phyloP scores from a whole-genome alignment of 2,329 filamentous ascomycete genomes.

The Ophiostoma himal-ulmi region DNA sequence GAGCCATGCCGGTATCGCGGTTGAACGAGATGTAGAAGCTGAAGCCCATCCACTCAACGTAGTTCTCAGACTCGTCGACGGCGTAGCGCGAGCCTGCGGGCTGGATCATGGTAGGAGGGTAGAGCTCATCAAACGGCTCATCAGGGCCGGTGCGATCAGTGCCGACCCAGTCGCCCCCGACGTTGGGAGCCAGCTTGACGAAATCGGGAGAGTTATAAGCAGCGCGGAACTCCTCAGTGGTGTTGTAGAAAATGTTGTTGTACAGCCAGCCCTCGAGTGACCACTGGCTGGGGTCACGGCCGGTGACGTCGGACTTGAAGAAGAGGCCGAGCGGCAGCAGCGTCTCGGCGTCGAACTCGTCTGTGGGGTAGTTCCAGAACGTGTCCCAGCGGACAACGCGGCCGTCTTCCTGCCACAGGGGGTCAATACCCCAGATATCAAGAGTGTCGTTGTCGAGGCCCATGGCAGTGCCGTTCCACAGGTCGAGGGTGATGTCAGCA shows the following conservation, averaged over 20 bases:
- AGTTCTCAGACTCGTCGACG: conserved; percentile 40
- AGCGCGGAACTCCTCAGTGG: conserved; percentile 42
- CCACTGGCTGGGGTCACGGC: conserved; percentile 48
- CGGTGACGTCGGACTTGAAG: conserved; percentile 44
- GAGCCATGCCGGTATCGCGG: conserved; percentile 42
- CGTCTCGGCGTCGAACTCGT: conserved; percentile 39
- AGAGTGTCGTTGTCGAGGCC: conserved; percentile 40
- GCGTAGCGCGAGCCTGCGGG: conserved; percentile 38
- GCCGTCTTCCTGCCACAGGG: conserved; percentile 38
- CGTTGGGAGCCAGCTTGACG: conserved; percentile 42
- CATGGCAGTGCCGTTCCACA: conserved; percentile 38
- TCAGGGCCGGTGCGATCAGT: conserved; percentile 38
- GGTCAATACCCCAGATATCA: conserved; percentile 39
- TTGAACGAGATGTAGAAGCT: conserved; percentile 47
- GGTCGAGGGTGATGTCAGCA: conserved; percentile 41
- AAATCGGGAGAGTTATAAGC: conserved; percentile 42
- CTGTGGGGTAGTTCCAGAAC: conserved; percentile 38
- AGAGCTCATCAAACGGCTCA: conserved; percentile 34
- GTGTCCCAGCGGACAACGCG: conserved; percentile 43
- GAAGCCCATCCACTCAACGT: conserved; percentile 48
- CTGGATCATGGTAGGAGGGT: conserved; percentile 37
- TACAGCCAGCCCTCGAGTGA: conserved; percentile 48
- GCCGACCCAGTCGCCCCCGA: conserved; percentile 43
- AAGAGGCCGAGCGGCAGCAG: conserved; percentile 43
- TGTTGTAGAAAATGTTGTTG: conserved; percentile 47